A percentile compares a stretch with the other conserved stretches of the same genome.
Conservation (phyloP, 352 stramenopile species). For the Thalassiosira sp. region DNA sequence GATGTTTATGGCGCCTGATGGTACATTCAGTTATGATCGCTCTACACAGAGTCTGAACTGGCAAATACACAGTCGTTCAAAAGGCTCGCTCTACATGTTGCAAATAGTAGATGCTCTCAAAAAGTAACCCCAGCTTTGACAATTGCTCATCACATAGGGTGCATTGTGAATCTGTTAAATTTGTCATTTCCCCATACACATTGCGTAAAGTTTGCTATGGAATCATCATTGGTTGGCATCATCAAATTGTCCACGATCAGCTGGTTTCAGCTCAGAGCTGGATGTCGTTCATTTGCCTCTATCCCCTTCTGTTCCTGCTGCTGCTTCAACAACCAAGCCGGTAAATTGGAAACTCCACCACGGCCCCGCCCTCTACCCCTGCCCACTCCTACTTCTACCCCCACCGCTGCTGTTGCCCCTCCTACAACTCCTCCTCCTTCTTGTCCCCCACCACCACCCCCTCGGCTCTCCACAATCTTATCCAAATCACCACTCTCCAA, state of each 20-base stretch:
- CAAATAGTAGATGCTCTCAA: neutral
- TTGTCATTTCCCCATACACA: no score
- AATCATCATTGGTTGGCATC: conserved; percentile 10
- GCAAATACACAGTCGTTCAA: neutral
- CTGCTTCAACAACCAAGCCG: conserved; percentile 76
- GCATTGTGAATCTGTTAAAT: no score
- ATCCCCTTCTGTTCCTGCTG: conserved; percentile 50
- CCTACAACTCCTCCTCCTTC: no score
- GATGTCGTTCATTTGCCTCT: neutral
- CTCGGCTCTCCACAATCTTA: conserved; percentile 48
- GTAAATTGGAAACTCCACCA: conserved; percentile 69
- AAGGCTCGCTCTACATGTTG: neutral
- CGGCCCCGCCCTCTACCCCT: conserved; percentile 57
- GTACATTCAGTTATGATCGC: neutral
- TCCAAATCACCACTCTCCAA: conserved; percentile 36
- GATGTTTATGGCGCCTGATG: neutral
- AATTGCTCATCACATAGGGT: neutral
- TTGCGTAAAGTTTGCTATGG: no score
- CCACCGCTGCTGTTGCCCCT: conserved; percentile 10
- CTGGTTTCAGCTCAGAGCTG: neutral
- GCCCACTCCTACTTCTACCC: conserved; percentile 7
- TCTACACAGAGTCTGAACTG: neutral
- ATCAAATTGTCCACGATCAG: conserved; percentile 20
- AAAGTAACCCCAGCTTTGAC: neutral
- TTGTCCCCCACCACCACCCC: conserved; percentile 33